phyloP scores from a whole-genome alignment of 345 rosid genomes.

The Durio zibethinus region DNA sequence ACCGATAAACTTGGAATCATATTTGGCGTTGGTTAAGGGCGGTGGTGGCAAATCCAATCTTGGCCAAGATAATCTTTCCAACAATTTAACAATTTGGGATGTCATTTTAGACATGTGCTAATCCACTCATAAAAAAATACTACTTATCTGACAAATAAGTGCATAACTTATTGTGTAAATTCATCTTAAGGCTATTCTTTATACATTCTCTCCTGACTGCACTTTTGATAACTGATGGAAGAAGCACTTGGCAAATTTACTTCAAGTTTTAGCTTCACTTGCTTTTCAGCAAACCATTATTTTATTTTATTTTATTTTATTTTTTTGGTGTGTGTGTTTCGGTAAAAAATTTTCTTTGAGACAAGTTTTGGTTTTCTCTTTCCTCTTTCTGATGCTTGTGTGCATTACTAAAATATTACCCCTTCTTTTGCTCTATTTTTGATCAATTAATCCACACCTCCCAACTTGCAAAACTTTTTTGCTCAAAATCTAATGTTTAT shows the following conservation, averaged over 20 bases:
- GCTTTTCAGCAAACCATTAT: slow-evolving; percentile 5
- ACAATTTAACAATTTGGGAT: too few species aligned
- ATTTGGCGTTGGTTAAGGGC: too few species aligned
- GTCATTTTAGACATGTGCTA: too few species aligned
- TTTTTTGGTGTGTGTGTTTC: not conserved
- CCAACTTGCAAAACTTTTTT: not conserved
- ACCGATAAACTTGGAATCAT: too few species aligned
- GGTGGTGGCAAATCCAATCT: too few species aligned
- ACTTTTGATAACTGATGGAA: not conserved
- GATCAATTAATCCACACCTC: not conserved
- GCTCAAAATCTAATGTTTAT: not conserved
- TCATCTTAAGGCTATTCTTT: not conserved
- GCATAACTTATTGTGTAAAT: not conserved
- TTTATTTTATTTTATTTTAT: too few species aligned
- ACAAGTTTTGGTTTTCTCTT: not conserved
- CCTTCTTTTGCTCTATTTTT: not conserved
- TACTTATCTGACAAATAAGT: not conserved
- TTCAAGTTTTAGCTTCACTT: not conserved
- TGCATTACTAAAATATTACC: not conserved
- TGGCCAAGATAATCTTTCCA: too few species aligned
- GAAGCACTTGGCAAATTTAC: not conserved
- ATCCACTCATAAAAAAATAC: too few species aligned
- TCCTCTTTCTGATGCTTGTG: not conserved
- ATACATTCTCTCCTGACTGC: not conserved
- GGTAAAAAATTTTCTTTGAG: not conserved